Conservation (phyloP, 2,329 filamentous ascomycete species). For the Clarireedia sp. region DNA sequence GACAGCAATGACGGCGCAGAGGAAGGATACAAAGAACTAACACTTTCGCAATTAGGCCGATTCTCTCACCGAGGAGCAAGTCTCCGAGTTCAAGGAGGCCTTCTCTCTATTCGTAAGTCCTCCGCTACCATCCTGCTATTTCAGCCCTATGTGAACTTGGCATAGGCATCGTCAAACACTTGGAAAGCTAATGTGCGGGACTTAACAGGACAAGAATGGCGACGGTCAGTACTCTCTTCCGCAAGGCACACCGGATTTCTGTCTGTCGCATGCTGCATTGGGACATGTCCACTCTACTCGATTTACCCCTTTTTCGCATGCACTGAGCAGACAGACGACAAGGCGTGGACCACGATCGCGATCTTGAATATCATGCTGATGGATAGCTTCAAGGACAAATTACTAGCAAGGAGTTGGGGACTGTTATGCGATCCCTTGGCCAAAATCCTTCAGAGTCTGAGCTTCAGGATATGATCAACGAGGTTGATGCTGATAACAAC, state of each 20-base stretch:
- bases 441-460: constrained; percentile 88
- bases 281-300: neutral
- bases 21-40: constrained; percentile 9
- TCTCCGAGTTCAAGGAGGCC: constrained; percentile 99
- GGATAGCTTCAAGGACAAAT: constrained; percentile 59
- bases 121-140: neutral
- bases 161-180: constrained; percentile 15
- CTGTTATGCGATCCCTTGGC: constrained; percentile 82
- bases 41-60: constrained; percentile 60
- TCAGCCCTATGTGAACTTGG: constrained; percentile 15
- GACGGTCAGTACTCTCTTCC: constrained; percentile 59
- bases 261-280: neutral
- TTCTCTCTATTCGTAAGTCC: constrained; percentile 97
- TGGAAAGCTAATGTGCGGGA: constrained; percentile 22
- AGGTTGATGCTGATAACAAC: constrained; percentile 88
- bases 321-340: neutral
- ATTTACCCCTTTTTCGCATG: neutral
- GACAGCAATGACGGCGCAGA: neutral
- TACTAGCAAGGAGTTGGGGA: constrained; percentile 84
- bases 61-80: constrained; percentile 98
- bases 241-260: too few relatives aligned
- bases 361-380: neutral
- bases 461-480: constrained; percentile 90
- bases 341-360: neutral
- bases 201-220: constrained; percentile 72